Conservation (phyloP, 768 basidiomycete genomes). For the Auricularia sp. region DNA sequence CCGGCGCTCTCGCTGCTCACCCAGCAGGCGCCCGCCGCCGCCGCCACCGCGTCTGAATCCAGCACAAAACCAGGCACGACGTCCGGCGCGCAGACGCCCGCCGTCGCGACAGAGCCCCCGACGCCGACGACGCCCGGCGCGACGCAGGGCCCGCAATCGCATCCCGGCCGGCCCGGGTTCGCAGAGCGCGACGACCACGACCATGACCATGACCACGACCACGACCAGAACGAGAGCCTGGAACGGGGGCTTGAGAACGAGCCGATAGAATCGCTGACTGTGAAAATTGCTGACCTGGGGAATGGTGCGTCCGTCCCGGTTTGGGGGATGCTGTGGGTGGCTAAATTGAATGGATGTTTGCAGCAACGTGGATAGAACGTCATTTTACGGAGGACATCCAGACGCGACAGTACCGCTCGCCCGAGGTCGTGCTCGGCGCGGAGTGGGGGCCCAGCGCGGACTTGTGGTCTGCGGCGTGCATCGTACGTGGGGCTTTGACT, state of each 20-base stretch:
- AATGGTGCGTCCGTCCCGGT: constrained; percentile 49
- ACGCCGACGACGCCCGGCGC: constrained; percentile 9
- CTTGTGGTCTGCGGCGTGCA: constrained; percentile 92
- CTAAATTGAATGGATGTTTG: neutral
- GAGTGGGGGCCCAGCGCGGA: constrained; percentile 95
- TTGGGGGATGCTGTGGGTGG: no score
- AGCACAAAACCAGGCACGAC: no score
- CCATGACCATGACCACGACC: neutral
- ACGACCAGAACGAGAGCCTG: no score
- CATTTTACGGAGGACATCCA: constrained; percentile 99
- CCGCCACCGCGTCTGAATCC: no score
- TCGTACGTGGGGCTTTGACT: constrained; percentile 42
- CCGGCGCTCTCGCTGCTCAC: constrained; percentile 61
- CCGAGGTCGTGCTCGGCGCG: constrained; percentile 92
- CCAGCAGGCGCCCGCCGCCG: constrained; percentile 44
- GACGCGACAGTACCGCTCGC: constrained; percentile 93
- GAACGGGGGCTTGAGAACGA: constrained; percentile 22
- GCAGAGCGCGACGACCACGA: neutral
- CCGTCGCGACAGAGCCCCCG: neutral
- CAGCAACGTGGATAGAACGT: constrained; percentile 83
- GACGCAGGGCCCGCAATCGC: constrained; percentile 6
- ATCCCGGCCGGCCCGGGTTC: constrained; percentile 4
- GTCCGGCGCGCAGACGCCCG: no score
- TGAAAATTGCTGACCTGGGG: constrained; percentile 97
- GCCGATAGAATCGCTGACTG: constrained; percentile 66